These are phyloP conservation scores for Aspergillus pseudoglaucus DNA, from an alignment of 2,329 filamentous ascomycete species.

Conservation along the genomic window DNA sequence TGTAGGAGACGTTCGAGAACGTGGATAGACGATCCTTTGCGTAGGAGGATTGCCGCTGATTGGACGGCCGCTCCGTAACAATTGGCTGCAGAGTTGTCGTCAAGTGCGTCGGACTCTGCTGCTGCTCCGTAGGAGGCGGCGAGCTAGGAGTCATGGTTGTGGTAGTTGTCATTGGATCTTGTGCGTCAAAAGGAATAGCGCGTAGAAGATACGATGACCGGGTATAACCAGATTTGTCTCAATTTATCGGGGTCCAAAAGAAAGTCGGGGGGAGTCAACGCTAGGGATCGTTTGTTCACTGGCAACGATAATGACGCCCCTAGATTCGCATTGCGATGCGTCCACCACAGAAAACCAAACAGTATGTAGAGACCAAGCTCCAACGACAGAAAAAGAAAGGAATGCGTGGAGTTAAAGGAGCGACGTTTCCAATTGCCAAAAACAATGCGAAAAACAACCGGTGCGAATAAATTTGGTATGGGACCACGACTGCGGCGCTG, in stretches of 20 bases:
- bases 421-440: slow-evolving; percentile 2
- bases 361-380: background rate
- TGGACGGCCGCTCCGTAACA: slow-evolving; percentile 52
- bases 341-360: slow-evolving; percentile 11
- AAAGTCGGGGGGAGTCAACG: background rate
- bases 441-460: background rate
- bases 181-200: background rate
- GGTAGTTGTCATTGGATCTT: slow-evolving; percentile 23
- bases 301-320: slow-evolving; percentile 18
- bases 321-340: slow-evolving; percentile 32
- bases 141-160: slow-evolving; percentile 32
- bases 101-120: slow-evolving; percentile 22
- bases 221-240: background rate
- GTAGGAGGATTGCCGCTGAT: slow-evolving; percentile 66
- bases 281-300: slow-evolving; percentile 13
- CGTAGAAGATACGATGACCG: background rate
- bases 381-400: slow-evolving; percentile 1
- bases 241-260: background rate
- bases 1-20: slow-evolving; percentile 65
- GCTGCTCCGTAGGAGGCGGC: slow-evolving; percentile 13
- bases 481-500: background rate
- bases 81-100: slow-evolving; percentile 40
- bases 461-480: background rate
- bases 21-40: slow-evolving; percentile 77
- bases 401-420: slow-evolving; percentile 12